Base-by-base conservation (phyloP, 495 filamentous ascomycete species). In the Xylaria venustula region DNA sequence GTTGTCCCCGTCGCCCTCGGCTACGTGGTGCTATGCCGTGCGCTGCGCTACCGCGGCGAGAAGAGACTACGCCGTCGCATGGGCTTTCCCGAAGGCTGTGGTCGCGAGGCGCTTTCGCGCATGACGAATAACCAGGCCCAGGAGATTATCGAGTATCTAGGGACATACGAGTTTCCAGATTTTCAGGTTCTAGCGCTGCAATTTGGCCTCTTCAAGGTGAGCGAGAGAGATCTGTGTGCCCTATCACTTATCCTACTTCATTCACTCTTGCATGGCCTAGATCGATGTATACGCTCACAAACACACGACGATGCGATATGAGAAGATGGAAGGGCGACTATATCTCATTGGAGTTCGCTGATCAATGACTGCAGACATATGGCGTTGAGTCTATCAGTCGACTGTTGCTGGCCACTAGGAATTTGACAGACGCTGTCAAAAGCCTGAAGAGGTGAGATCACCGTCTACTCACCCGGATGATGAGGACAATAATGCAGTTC, bases 81-180 rank as follows among this genome's bases (percentile, higher is more conserved):
- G 57, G 69, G 74, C n/a, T 88, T 81, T 55, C 69, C 76, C 1
- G 50, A 61, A 4, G 42, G 58, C 9, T 36, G 58, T 12, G 83
- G 79, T 19, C 80, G 85, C 1, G 72, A 79, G 23, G 82, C 83
- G 7, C 72, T 88, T 54, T 70, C 81, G 23, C 68, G 66, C n/a
- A 90, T 89, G 87, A 89, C 86, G 15, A 77, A 81, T 58, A 75
- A 83, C 32, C 80, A 88, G 23, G 85, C 87, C 1, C 85, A 77
- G 58, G 64, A 76, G 26, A 86, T 89, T 57, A 79, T 86, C 25
- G 69, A 75, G 40, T 64, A 68, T 11, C 30, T 88, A 7, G 63
- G 70, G 1, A 63, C 80, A 48, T 74, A 80, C 25, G 85, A 89
- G 65, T 86, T 87, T 54, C 87, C 87, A 0, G 79, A 81, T 25